Evolutionary conservation across 768 basidiomycete genomes (phyloP), one percentile per base, ranked within the genome.

Genomic region (Galerina sulciceps): DNA sequence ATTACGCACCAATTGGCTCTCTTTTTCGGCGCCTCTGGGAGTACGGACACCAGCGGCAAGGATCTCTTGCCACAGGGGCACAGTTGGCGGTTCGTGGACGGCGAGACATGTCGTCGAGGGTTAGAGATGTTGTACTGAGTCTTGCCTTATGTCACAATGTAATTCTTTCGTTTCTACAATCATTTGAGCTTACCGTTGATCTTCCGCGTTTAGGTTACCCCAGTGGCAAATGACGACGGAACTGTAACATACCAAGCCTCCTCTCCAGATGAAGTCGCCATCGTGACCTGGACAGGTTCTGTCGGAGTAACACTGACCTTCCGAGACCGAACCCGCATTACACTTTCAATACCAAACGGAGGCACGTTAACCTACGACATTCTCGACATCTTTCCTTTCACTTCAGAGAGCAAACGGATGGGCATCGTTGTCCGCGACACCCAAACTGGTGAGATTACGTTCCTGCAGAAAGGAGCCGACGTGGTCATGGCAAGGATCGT

Each of bases 381-480:
- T 50, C 88, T 99, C 54, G 90, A 96, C 48, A 85, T 99, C 58
- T 99, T 99, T 76, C 97, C 97, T 0, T 99, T 99, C 77, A 99
- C 96, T 0, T 97, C 94, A 11, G 97, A 99, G 73, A 95, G 95
- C 0, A 99, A 99, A 73, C 92, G 97, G 26, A 99, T 99, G 97
- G 96, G 97, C 34, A 98, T 99, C 69, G 83, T 99, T 67, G 90
- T 99, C 35, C 88, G 91, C 22, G 96, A 98, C 55, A 71, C 76
- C 0, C 80, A 85, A 35, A 82, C 84, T 0, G 87, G 89, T 49
- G 93, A 96, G 58, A 87, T 96, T 51, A 86, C 82, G 10, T 99
- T 99, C 75, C 76, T 95, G 58, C 94, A 99, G 69, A 99, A 99
- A 71, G 97, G 97, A 22, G 97, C 96, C 0, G 97, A 99, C 69